These are phyloP conservation scores for Plasmodium blacklocki DNA, from an alignment of 169 alveolate species.

Conservation along the genomic window DNA sequence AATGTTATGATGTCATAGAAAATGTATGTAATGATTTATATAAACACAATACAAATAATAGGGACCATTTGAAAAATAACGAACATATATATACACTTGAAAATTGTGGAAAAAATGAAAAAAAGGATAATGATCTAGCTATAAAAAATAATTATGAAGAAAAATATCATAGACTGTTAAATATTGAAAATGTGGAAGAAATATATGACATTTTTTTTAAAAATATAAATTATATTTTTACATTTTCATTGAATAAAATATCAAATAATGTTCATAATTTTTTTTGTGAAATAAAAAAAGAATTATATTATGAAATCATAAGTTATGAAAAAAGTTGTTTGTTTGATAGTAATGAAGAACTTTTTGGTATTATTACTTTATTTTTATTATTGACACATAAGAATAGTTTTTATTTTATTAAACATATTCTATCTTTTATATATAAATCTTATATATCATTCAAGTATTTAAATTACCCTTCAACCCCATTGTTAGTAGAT, in stretches of 20 bases:
- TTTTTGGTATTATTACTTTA: conserved; percentile 31
- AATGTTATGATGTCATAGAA: conserved; percentile 26
- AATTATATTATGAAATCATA: conserved; percentile 58
- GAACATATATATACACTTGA: not conserved
- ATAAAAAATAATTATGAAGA: not conserved
- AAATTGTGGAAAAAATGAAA: not conserved
- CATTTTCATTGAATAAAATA: conserved; percentile 14
- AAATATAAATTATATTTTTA: conserved; percentile 23
- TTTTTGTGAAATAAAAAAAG: conserved; percentile 56
- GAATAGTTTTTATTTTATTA: conserved; percentile 37
- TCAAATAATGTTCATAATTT: conserved; percentile 10
- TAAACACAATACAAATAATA: not conserved
- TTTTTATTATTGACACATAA: conserved; percentile 35
- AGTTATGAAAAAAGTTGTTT: conserved; percentile 40
- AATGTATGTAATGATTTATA: not conserved
- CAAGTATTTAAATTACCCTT: conserved; percentile 41
- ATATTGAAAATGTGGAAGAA: not conserved
- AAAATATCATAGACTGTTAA: not conserved
- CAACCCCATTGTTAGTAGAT: conserved; percentile 41
- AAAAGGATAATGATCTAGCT: not conserved
- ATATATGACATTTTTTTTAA: conserved; percentile 1
- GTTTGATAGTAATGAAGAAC: conserved; percentile 29
- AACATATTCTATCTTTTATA: conserved; percentile 25
- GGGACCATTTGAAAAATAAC: not conserved
- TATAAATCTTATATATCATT: conserved; percentile 33